Base-by-base conservation (phyloP, 306 rosid genomes). In the Vigna hirtella region DNA sequence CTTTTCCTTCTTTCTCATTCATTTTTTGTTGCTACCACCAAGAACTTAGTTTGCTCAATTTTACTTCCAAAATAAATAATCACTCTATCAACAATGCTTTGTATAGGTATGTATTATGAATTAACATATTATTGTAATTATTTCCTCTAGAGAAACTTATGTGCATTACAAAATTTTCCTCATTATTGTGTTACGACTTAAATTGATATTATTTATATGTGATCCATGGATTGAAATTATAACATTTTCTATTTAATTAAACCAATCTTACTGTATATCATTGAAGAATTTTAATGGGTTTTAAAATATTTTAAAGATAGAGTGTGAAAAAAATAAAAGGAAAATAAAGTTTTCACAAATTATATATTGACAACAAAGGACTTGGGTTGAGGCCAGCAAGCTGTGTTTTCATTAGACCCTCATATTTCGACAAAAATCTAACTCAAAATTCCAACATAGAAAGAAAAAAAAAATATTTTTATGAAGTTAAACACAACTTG, bases 401-500 rank as follows among this genome's bases (percentile, higher is more conserved):
- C 77, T 83, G 83, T 67, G 62, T 18, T 36, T 65, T 47, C 72
- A 48, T 15, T 45, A 32, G 12, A 52, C 34, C 32, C 43, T 26
- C 30, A 28, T 72, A 50, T 50, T 11, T 47, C 15, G 73, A 82
- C 82, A 77, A 22, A 62, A 53, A 20, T 53, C 82, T 74, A 77
- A 77, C 78, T 72, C 70, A 32, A 53, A 77, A 38, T 76, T 47
- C 70, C 69, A 63, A 53, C 42, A 48, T 49, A 66, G 66, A 53
- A 66, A 22, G 10, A 66, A 65, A 9, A 13, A 10, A 38, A 10
- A 38, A 5, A 34, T 0, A 0, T 26, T 40, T 26, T 28, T 47
- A 26, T 2, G 4, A 45, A 16, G 17, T 24, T 24, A 58, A 24
- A 74, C 16, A 36, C 50, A 12, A 56, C 51, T 38, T n/a, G 3